Evolutionary conservation across 495 filamentous ascomycete genomes (phyloP), one percentile per base, ranked within the genome.

Genomic region (Penicillium silybi): DNA sequence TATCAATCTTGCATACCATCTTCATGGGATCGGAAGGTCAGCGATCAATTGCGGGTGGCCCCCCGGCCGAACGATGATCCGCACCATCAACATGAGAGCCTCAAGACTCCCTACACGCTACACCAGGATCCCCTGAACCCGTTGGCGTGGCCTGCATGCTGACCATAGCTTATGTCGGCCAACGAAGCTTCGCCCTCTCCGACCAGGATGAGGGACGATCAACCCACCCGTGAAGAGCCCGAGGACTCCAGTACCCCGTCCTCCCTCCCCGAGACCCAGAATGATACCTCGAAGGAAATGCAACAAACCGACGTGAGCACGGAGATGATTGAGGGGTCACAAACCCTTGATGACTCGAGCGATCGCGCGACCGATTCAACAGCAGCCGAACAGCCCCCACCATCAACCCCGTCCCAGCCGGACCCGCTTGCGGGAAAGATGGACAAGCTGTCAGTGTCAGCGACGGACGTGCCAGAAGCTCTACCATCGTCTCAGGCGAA

Each of bases 121-220:
- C 22, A 25, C 27, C 23, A 35, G 39, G 20, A 57, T 35, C 15
- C 48, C 55, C 48, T 53, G 52, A 54, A 41, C 41, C 86, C 87
- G 63, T 83, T 89, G 26, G 84, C 83, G 32, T 48, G 53, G 57
- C 54, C 58, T 62, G 52, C 55, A 68, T 74, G 69, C 58, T 47
- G 56, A 51, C 27, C 32, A 52, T 64, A 69, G 63, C 65, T 61
- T 63, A 74, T 74, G 71, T 73, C 71, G 64, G 54, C 68, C 42
- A 57, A 59, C 58, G 70, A 59, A 56, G 44, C 52, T 37, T 61
- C 61, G 41, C 48, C 57, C 46, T 51, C 51, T 54, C 55, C 58
- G 60, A 50, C 56, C 56, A 59, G 54, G 62, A 58, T 57, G 52
- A 58, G 61, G 62, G 63, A 62, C 47, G 56, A 54, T 39, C 62